phyloP scores from a whole-genome alignment of 805 yeast species.

The Starmerella floris region DNA sequence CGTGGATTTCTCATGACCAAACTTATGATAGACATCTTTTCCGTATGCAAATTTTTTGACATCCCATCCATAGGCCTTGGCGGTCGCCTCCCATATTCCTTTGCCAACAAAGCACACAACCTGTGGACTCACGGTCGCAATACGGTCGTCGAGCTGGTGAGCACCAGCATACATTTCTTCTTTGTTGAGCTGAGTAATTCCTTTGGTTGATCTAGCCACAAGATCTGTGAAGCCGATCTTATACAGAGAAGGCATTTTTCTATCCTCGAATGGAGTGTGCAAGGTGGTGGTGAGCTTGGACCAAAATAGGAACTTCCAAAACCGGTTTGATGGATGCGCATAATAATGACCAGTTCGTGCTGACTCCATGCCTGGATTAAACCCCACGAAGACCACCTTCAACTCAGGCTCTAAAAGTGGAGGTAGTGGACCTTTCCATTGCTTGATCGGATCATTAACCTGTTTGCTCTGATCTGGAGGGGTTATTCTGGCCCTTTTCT shows the following conservation, averaged over 20 bases:
- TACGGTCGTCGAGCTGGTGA: conserved; percentile 37
- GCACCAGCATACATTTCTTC: conserved; percentile 45
- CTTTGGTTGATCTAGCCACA: conserved; percentile 48
- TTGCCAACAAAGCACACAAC: conserved; percentile 53
- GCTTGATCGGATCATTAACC: no score
- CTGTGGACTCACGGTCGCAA: conserved; percentile 31
- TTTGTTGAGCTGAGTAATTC: conserved; percentile 40
- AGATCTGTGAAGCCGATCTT: conserved; percentile 60
- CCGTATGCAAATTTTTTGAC: conserved; percentile 44
- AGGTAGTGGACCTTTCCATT: conserved; percentile 20
- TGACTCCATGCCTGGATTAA: conserved; percentile 57
- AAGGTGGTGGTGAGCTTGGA: conserved; percentile 33
- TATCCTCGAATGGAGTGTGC: conserved; percentile 33
- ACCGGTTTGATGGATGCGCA: conserved; percentile 55
- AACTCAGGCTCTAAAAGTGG: conserved; percentile 26
- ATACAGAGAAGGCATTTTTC: conserved; percentile 31
- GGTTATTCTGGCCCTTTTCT: no score
- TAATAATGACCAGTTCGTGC: conserved; percentile 52
- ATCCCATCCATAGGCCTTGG: conserved; percentile 28
- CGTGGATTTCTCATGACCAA: conserved; percentile 22
- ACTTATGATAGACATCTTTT: conserved; percentile 23
- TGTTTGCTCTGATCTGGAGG: no score
- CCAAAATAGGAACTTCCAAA: conserved; percentile 52
- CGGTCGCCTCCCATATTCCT: conserved; percentile 57
- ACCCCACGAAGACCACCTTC: conserved; percentile 48